Percentiles rank a stretch among this genome's conserved stretches.
phyloP scores from a whole-genome alignment of 768 basidiomycete species.

The Serendipita sp. region DNA sequence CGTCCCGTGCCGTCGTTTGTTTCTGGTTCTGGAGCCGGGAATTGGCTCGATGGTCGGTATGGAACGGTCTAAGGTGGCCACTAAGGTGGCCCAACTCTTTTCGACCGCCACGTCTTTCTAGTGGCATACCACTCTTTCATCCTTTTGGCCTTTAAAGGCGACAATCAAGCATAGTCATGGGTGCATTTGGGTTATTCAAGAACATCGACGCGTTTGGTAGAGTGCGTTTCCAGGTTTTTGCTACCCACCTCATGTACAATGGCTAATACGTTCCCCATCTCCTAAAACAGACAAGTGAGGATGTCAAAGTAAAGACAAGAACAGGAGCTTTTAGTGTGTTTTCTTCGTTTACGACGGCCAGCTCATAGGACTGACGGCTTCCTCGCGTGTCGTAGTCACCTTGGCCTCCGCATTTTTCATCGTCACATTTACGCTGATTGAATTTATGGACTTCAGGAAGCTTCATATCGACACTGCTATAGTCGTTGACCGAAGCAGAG shows the following conservation, averaged over 20 bases:
- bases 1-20: no score
- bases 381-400: constrained; percentile 47
- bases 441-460: constrained; percentile 89
- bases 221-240: constrained; percentile 31
- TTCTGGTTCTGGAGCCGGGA: no score
- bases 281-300: constrained; percentile 73
- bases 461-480: constrained; percentile 81
- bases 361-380: constrained; percentile 9
- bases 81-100: no score
- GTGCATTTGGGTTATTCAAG: constrained; percentile 37
- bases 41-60: no score
- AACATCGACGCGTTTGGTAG: constrained; percentile 99
- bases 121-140: not conserved
- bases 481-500: constrained; percentile 85
- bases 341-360: not conserved
- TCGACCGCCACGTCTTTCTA: not conserved
- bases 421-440: constrained; percentile 76
- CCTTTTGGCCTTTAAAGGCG: not conserved
- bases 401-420: constrained; percentile 86
- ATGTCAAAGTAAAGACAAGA: constrained; percentile 97
- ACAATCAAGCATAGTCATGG: constrained; percentile 21
- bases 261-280: not conserved
- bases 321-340: constrained; percentile 80
- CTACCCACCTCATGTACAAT: not conserved
- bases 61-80: no score